phyloP scores from a whole-genome alignment of 805 yeast species.

The Candida argentea region DNA sequence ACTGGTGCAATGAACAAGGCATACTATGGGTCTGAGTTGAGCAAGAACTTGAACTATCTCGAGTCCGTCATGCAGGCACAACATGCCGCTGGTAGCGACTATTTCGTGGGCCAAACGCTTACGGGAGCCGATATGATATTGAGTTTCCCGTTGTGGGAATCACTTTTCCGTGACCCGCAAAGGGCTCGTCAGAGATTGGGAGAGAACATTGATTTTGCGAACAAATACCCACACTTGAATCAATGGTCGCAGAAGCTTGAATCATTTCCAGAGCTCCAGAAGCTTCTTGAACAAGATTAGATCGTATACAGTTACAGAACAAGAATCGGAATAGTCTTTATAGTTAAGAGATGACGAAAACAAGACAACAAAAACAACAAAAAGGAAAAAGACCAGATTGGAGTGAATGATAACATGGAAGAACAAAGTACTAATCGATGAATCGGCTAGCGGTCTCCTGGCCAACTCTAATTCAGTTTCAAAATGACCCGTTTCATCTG shows the following conservation, averaged over 20 bases:
- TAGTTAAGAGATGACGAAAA: too few relatives aligned
- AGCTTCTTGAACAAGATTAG: too few relatives aligned
- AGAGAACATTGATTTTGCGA: constrained; percentile 4
- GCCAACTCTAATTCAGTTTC: too few relatives aligned
- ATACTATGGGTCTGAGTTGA: constrained; percentile 18
- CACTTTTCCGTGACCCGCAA: constrained; percentile 6
- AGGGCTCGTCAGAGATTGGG: constrained; percentile 1
- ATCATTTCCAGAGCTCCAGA: too few relatives aligned
- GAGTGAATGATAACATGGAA: constrained; percentile 9
- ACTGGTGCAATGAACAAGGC: constrained; percentile 12
- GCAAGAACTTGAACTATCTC: constrained; percentile 17
- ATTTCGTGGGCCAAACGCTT: constrained; percentile 26
- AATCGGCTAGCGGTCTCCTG: too few relatives aligned
- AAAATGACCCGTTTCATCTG: too few relatives aligned
- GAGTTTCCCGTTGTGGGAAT: constrained; percentile 22
- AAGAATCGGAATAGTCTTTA: too few relatives aligned
- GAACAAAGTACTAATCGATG: too few relatives aligned
- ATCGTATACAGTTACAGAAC: too few relatives aligned
- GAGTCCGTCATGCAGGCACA: constrained; percentile 18
- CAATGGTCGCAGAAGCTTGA: too few relatives aligned
- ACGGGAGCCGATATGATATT: constrained; percentile 30
- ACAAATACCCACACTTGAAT: constrained; percentile 12
- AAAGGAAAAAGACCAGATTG: constrained; percentile 7
- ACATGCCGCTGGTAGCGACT: constrained; percentile 8
- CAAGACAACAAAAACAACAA: constrained; percentile 6